Conservation (phyloP, 2,329 filamentous ascomycete genomes). For the Eurotiales sp. region DNA sequence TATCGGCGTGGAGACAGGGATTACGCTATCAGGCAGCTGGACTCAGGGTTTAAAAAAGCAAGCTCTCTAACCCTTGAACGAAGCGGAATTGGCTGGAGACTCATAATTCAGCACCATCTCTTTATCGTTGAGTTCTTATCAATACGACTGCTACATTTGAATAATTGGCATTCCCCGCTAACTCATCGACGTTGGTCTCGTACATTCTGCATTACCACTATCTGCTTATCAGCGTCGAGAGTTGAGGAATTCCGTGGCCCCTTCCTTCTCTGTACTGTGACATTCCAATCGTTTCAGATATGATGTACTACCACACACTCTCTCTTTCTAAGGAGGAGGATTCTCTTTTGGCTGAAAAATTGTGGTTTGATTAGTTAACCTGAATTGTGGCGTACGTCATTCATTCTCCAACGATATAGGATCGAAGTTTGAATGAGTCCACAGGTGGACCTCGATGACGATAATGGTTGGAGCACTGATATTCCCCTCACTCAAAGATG, state of each 20-base stretch:
- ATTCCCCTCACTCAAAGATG: neutral
- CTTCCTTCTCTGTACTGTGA: neutral
- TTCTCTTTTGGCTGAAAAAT: neutral
- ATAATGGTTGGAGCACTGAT: neutral
- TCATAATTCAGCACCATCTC: neutral
- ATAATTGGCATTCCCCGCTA: neutral
- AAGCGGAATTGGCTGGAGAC: too few relatives aligned
- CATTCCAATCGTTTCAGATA: neutral
- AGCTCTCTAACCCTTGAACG: too few relatives aligned
- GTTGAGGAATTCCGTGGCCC: constrained; percentile 1
- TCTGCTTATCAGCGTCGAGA: constrained; percentile 1
- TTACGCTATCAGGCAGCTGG: too few relatives aligned
- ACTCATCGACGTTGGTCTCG: too few relatives aligned
- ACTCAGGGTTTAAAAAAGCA: too few relatives aligned
- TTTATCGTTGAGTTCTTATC: too few relatives aligned
- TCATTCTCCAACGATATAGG: neutral
- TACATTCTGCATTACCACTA: neutral
- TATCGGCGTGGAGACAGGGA: neutral
- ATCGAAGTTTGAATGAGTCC: neutral
- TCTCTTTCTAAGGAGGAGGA: too few relatives aligned
- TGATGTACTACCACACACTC: neutral
- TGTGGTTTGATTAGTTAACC: neutral
- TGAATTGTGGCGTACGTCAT: neutral
- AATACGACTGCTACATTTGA: too few relatives aligned
- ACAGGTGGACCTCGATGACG: neutral